phyloP scores from a whole-genome alignment of 1,284 basidiomycete species.

The Cryptococcus hybrid region DNA sequence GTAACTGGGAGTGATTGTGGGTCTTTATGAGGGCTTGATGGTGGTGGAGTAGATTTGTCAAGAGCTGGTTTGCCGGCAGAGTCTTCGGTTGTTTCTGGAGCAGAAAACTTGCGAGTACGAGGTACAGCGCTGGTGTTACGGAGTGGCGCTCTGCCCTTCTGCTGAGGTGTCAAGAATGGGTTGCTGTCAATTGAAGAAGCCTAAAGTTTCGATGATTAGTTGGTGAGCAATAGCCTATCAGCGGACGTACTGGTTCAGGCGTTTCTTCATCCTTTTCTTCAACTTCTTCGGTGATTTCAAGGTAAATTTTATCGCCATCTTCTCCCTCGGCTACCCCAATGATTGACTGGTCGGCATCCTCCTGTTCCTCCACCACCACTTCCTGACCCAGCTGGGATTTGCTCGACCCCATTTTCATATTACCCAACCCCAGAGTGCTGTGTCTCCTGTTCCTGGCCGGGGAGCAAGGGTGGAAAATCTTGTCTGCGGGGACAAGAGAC shows the following conservation, averaged over 20 bases:
- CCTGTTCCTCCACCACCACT: constrained; percentile 5
- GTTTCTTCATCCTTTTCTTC: background rate
- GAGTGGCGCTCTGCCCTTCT: constrained; percentile 16
- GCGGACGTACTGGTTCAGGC: no score
- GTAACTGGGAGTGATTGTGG: background rate
- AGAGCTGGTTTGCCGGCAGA: constrained; percentile 1
- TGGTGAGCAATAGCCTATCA: background rate
- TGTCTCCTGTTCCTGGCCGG: constrained; percentile 28
- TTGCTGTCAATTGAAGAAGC: constrained; percentile 21
- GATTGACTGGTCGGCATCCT: constrained; percentile 15
- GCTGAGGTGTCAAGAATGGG: constrained; percentile 37
- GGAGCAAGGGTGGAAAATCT: constrained; percentile 36
- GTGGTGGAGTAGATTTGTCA: background rate
- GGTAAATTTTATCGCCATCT: constrained; percentile 41
- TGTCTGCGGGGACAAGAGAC: constrained; percentile 40
- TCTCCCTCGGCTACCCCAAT: constrained; percentile 35
- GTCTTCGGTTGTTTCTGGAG: background rate
- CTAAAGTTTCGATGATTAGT: background rate
- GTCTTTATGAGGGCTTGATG: constrained; percentile 1
- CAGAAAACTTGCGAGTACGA: constrained; percentile 18
- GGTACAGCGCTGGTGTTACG: constrained; percentile 32
- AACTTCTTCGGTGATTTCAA: constrained; percentile 31
- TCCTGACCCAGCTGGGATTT: constrained; percentile 15
- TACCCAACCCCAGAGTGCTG: constrained; percentile 15
- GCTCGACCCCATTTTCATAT: constrained; percentile 3